Evolutionary conservation across 495 filamentous ascomycete species (phyloP), one percentile per base, ranked within the genome.

Genomic region (Penicillium malachiteum): DNA sequence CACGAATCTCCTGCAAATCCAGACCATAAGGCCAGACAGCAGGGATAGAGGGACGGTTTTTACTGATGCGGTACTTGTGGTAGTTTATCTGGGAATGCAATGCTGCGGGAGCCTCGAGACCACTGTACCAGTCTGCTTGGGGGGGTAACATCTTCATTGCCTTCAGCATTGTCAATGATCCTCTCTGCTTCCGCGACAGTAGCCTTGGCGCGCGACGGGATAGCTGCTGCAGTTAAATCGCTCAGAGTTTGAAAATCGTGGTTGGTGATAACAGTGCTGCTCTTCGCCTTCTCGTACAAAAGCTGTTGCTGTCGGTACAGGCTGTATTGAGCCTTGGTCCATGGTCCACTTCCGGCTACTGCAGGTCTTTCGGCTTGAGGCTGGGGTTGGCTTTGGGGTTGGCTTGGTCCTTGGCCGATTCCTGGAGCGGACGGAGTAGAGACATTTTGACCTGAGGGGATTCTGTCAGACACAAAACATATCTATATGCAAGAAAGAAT

Each of bases 21-120:
- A 96, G 79, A n/a, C 94, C 94, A 11, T 85, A 77, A 9, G 93
- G 92, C 77, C 96, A 92, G 46, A 95, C 84, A 63, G 89, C 90
- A 0, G 92, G 90, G 38, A 97, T 10, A 18, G 32, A 10, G 34
- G 48, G 31, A 14, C 41, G 26, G 67, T 76, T 52, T n/a, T 42
- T 32, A n/a, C 30, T 18, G 12, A 52, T 38, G 31, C 50, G 50
- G 26, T 52, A 44, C 30, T 52, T 52, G 5, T 18, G 26, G n/a
- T 43, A 44, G 39, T 38, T 41, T 13, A 52, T 44, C 31, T 52
- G 38, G 68, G 68, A 78, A 62, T 69, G 78, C 57, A 79, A 78
- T 57, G 62, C 73, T 57, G 87, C 87, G 0, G 90, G 90, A 5
- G 84, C 84, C 60, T 84, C 85, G 60, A 88, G 84, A 2, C 74